Evolutionary conservation across 805 yeast species (phyloP).

Genomic region (Metschnikowia orientalis): DNA sequence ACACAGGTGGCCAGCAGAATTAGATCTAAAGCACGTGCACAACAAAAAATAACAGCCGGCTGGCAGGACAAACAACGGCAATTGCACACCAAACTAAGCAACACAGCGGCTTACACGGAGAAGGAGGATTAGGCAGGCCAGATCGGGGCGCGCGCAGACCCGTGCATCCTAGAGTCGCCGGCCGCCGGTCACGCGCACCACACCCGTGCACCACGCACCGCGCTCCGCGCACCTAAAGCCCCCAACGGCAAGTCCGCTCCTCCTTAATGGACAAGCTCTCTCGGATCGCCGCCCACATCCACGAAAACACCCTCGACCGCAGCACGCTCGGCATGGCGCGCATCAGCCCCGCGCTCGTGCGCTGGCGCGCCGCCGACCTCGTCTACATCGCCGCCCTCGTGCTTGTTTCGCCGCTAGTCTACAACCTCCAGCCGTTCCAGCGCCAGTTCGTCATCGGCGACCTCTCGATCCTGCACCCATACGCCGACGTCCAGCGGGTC

Average conservation of each 20-base stretch:
- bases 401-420: conserved; percentile 21
- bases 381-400: conserved; percentile 20
- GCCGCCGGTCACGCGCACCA: not conserved
- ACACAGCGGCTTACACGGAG: no score
- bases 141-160: no score
- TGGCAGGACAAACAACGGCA: no score
- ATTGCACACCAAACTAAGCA: no score
- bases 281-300: conserved; percentile 19
- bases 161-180: no score
- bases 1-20: no score
- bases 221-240: not conserved
- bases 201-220: not conserved
- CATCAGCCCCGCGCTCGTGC: conserved; percentile 8
- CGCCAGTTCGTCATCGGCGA: conserved; percentile 77
- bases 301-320: conserved; percentile 21
- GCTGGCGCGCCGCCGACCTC: conserved; percentile 20
- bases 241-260: no score
- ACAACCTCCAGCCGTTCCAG: conserved; percentile 54
- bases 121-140: no score
- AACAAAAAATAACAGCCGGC: no score
- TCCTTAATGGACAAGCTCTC: conserved; percentile 13
- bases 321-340: conserved; percentile 19
- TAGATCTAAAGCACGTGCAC: no score
- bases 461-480: conserved; percentile 75
- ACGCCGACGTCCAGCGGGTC: conserved; percentile 70